Conservation (phyloP, 345 rosid genomes). For the Adansonia digitata region DNA sequence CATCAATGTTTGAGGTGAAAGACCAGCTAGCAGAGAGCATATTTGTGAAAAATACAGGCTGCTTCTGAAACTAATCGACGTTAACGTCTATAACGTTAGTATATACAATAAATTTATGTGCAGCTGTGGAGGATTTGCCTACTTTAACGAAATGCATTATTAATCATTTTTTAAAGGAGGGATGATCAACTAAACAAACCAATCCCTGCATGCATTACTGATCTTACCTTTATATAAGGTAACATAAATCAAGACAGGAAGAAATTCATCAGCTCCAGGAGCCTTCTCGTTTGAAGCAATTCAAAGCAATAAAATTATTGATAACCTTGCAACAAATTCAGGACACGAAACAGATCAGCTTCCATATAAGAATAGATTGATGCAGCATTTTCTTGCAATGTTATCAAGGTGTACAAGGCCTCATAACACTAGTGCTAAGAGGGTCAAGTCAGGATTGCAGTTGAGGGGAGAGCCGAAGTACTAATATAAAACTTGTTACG, state of each 20-base stretch:
- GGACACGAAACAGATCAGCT: conserved; percentile 24
- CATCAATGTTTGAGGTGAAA: conserved; percentile 75
- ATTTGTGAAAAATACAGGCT: conserved; percentile 70
- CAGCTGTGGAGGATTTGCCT: conserved; percentile 86
- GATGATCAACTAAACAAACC: conserved; percentile 22
- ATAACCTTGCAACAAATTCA: conserved; percentile 93
- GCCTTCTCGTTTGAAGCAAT: conserved; percentile 67
- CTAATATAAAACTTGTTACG: too few species aligned
- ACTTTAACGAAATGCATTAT: conserved; percentile 21
- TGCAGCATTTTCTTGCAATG: neutral
- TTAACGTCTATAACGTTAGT: conserved; percentile 66
- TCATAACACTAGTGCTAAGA: neutral
- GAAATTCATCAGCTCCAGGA: conserved; percentile 96
- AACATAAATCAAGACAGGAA: conserved; percentile 87
- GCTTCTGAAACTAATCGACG: conserved; percentile 74
- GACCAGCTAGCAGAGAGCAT: conserved; percentile 81
- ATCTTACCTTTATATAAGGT: conserved; percentile 71
- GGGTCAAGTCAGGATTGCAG: too few species aligned
- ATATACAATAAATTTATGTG: conserved; percentile 69
- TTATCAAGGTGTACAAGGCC: conserved; percentile 4
- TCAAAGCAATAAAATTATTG: conserved; percentile 66
- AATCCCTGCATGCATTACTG: neutral
- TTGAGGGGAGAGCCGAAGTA: too few species aligned
- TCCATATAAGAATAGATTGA: neutral
- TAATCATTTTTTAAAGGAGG: conserved; percentile 49